phyloP scores from a whole-genome alignment of 1,284 basidiomycete genomes.

The Tetrapyrgos nigripes region DNA sequence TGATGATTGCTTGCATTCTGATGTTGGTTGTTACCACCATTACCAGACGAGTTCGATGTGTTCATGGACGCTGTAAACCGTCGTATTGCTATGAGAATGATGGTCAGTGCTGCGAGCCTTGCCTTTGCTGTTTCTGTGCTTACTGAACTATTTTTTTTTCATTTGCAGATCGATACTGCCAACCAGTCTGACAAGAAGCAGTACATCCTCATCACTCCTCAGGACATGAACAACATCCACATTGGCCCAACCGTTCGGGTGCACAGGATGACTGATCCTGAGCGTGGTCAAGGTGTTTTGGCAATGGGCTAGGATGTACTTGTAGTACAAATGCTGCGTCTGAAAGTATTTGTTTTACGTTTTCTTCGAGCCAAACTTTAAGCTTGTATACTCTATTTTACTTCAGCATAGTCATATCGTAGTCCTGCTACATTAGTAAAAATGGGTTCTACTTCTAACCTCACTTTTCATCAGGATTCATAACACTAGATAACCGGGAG shows the following conservation, averaged over 20 bases:
- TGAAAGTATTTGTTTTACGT: no score
- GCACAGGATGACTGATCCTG: slow-evolving; percentile 83
- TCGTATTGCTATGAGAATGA: slow-evolving; percentile 90
- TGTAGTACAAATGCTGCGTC: not conserved
- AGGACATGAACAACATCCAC: slow-evolving; percentile 77
- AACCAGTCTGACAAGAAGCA: slow-evolving; percentile 86
- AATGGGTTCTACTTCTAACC: not conserved
- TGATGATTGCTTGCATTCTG: slow-evolving; percentile 12
- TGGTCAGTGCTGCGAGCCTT: slow-evolving; percentile 57
- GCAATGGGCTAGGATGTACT: slow-evolving; percentile 24
- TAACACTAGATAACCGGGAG: slow-evolving; percentile 83
- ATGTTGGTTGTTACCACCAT: not conserved
- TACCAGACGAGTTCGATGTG: slow-evolving; percentile 87
- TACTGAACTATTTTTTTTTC: not conserved
- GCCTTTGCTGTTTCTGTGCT: slow-evolving; percentile 5
- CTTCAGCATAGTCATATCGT: no score
- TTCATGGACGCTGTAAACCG: slow-evolving; percentile 97
- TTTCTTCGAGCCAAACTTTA: no score
- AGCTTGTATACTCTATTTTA: no score
- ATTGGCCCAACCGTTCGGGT: slow-evolving; percentile 71
- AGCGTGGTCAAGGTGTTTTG: slow-evolving; percentile 66
- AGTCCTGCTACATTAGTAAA: no score
- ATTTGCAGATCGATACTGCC: slow-evolving; percentile 83
- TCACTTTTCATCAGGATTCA: slow-evolving; percentile 66
- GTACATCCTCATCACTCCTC: slow-evolving; percentile 92